Evolutionary conservation across 768 basidiomycete genomes (phyloP).

Genomic region (Suillus alpinus): DNA sequence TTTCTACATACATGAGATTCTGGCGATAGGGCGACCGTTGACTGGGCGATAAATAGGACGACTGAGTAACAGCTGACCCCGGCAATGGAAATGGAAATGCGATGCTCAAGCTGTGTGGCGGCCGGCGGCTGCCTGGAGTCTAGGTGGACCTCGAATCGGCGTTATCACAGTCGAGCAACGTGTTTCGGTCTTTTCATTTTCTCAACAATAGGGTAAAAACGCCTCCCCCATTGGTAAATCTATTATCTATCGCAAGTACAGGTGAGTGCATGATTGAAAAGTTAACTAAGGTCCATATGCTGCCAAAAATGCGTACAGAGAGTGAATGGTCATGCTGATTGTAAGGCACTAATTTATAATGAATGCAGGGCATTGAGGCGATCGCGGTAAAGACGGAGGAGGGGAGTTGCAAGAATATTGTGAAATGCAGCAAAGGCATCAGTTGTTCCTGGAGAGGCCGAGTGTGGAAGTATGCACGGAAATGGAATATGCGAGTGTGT

Average conservation of each 20-base stretch:
- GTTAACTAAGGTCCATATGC: not conserved
- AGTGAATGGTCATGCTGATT: not conserved
- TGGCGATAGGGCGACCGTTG: not conserved
- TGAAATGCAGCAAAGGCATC: not conserved
- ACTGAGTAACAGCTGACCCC: not conserved
- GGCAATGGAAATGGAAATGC: not conserved
- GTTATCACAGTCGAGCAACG: too few species aligned
- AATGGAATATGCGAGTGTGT: conserved; percentile 1
- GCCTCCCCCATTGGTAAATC: not conserved
- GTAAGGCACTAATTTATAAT: not conserved
- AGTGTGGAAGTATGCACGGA: not conserved
- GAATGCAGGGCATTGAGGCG: not conserved
- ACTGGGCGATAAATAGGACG: not conserved
- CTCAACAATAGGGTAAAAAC: not conserved
- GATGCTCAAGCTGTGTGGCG: not conserved
- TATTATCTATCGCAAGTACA: not conserved
- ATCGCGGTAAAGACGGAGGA: not conserved
- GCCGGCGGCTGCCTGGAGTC: not conserved
- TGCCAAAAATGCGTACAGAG: not conserved
- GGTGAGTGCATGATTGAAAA: not conserved
- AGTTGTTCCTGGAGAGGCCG: not conserved
- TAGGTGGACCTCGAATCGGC: not conserved
- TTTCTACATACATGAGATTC: too few species aligned
- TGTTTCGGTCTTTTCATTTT: not conserved
- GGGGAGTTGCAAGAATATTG: not conserved